Base-by-base conservation (phyloP, 2,329 filamentous ascomycete species). In the Epichloe typhina region DNA sequence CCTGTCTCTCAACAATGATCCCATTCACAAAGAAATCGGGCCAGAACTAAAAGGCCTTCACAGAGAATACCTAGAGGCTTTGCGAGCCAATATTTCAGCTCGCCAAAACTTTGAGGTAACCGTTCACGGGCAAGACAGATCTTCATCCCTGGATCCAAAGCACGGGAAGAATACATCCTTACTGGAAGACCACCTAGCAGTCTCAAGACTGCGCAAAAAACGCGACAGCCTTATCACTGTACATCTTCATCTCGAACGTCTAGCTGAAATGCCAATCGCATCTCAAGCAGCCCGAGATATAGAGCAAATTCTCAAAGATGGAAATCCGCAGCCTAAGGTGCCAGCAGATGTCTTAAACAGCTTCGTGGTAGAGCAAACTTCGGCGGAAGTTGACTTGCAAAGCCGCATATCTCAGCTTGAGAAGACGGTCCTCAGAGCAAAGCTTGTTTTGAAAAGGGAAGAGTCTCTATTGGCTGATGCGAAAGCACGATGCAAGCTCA, bases 371-470 rank as follows among this genome's bases (percentile, higher is more conserved):
- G 71, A 74, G 47, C 64, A 66, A 39, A 64, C 61, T 26, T 55
- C 62, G 5, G 56, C 65, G 5, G 66, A 68, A 13, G 61, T 64
- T 1, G 72, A 75, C 38, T 59, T 82, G 1, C 66, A 70, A 46
- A 68, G 65, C 1, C 69, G 79, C 4, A 64, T 77, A 40, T 68
- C 71, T 33, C 69, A 72, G 31, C 63, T 84, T 5, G 78, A 83
- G 56, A 81, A 77, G 59, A 73, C 74, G 0, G 73, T 80, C 3
- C 62, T 84, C 35, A 72, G 74, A 36, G 72, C 80, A 17, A 83
- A 80, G 56, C 62, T 83, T 17, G 66, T 75, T 6, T 67, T 81
- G 0, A 72, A 72, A 54, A 73, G 70, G 47, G 79, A 84, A 58
- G 75, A 82, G 58, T 72, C 73, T 46, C 65, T 76, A 1, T 69